Base-by-base conservation (phyloP, 2,329 filamentous ascomycete genomes). In the Ophiostoma ulmi region DNA sequence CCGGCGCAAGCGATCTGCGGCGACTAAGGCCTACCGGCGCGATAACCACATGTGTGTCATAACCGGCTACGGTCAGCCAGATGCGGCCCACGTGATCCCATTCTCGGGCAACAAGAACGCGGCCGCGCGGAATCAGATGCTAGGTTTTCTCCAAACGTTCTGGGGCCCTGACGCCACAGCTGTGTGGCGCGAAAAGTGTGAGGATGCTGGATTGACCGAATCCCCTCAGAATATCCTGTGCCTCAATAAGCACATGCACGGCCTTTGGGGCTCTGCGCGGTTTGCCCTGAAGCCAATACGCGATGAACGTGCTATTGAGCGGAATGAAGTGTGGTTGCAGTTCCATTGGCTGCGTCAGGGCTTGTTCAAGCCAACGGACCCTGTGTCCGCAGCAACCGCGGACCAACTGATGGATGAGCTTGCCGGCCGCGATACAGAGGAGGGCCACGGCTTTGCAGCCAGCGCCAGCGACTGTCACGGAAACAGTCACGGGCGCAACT, bases 271-370 rank as follows among this genome's bases (percentile, higher is more conserved):
- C 2, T 20, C 63, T 2, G 64, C 64, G 1, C 69, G 64, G 1
- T 70, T 70, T 8, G 64, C 63, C 10, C 20, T 70, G n/a, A 70
- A 70, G 69, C 69, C 69, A 8, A 35, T 67, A 20, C 63, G 69
- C 31, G 20, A 44, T 58, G 14, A 26, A 61, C 13, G 20, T 44
- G 36, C 69, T 1, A 63, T 22, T 3, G 69, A 58, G n/a, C 41
- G 61, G 31, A 67, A 67, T 22, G 64, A 67, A 26, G 69, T 70
- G 3, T 67, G 64, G 64, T n/a, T 70, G 8, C 69, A 70, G 35
- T 70, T 70, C 17, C 61, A 70, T 36, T 70, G 64, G 69, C 69
- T 70, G 61, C 63, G 38, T 31, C 41, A 66, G 31, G 26, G 48
- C n/a, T 20, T 20, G 7, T 20, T 3, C 7, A 55, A 55, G n/a